Evolutionary conservation across 306 rosid genomes (phyloP).

Genomic region (Argentina anserina): DNA sequence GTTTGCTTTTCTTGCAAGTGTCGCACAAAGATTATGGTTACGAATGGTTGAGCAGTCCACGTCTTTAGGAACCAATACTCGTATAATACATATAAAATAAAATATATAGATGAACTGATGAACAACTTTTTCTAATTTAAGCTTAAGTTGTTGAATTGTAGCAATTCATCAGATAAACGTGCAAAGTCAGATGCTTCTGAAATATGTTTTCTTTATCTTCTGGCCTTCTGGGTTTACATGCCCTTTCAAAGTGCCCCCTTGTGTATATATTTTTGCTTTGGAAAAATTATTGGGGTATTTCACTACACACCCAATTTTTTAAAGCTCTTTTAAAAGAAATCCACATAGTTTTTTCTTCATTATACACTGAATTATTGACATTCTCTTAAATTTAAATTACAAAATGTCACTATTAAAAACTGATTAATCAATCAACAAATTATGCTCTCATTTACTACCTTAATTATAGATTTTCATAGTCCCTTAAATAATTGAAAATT

Average conservation of each 20-base stretch:
- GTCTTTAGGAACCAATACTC: background rate
- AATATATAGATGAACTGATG: background rate
- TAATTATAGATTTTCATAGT: too few relatives aligned
- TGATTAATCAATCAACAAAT: too few relatives aligned
- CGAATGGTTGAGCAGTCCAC: constrained; percentile 3
- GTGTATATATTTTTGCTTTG: background rate
- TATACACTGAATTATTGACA: too few relatives aligned
- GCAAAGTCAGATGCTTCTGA: background rate
- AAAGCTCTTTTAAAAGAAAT: too few relatives aligned
- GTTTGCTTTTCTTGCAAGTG: background rate
- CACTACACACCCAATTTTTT: too few relatives aligned
- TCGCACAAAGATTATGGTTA: background rate
- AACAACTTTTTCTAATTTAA: background rate
- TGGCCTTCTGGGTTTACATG: background rate
- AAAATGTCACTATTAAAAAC: too few relatives aligned
- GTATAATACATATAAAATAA: background rate
- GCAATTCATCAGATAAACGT: background rate
- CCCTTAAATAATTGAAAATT: too few relatives aligned
- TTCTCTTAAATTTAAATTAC: too few relatives aligned
- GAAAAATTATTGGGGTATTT: too few relatives aligned
- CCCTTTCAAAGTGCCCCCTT: too few relatives aligned
- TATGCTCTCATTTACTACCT: too few relatives aligned
- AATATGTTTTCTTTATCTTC: background rate
- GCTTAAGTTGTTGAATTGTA: background rate
- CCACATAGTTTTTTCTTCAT: too few relatives aligned